Evolutionary conservation across 2,329 filamentous ascomycete species (phyloP).

Genomic region (Clarireedia paspali): DNA sequence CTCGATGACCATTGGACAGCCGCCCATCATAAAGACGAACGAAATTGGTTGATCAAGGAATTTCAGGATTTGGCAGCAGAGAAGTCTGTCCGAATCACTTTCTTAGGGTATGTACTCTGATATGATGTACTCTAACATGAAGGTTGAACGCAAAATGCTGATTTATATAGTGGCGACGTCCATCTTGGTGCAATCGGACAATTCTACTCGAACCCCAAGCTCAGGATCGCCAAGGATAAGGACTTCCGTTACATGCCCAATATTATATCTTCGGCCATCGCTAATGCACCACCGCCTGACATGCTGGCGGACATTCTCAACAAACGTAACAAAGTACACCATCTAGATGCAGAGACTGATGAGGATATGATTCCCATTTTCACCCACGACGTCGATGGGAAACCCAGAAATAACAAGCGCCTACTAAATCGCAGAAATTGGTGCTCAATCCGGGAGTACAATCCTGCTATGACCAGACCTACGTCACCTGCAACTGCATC

Average conservation of each 20-base stretch:
- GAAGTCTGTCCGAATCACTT: constrained; percentile 85
- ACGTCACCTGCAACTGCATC: constrained; percentile 48
- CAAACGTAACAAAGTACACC: constrained; percentile 77
- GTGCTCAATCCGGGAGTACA: constrained; percentile 84
- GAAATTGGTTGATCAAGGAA: constrained; percentile 79
- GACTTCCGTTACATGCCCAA: constrained; percentile 98
- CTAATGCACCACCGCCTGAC: constrained; percentile 82
- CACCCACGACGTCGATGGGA: constrained; percentile 79
- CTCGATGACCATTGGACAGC: constrained; percentile 97
- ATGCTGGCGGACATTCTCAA: constrained; percentile 87
- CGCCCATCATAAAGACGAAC: constrained; percentile 86
- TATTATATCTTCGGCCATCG: constrained; percentile 87
- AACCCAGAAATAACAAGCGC: constrained; percentile 82
- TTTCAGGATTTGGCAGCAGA: constrained; percentile 89
- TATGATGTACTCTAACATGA: constrained; percentile 9
- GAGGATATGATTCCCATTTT: constrained; percentile 97
- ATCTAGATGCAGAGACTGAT: constrained; percentile 70
- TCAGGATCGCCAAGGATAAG: constrained; percentile 72
- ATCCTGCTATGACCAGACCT: constrained; percentile 68
- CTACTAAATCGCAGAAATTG: constrained; percentile 88
- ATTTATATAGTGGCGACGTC: constrained; percentile 68
- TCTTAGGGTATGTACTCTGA: constrained; percentile 53
- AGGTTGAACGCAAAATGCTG: constrained; percentile 10
- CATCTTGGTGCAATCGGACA: constrained; percentile 88
- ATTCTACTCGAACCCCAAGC: constrained; percentile 87